phyloP scores from a whole-genome alignment of 257 asterid species.

The Solanum commersonii region DNA sequence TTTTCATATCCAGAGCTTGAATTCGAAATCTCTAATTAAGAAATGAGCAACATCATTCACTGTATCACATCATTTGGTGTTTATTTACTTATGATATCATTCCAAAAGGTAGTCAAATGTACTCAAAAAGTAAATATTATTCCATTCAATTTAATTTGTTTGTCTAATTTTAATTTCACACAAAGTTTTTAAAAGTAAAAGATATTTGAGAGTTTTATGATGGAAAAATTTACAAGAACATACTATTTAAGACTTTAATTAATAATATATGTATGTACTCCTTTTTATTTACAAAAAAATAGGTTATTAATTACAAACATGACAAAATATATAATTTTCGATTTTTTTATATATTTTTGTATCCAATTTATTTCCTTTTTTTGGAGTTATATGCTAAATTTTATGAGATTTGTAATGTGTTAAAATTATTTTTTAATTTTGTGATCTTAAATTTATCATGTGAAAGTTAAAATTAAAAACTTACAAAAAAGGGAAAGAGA shows the following conservation, averaged over 20 bases:
- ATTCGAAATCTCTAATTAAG: too few relatives aligned
- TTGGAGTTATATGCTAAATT: too few relatives aligned
- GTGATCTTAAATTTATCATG: background rate
- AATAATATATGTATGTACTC: background rate
- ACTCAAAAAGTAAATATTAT: background rate
- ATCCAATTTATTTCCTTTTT: background rate
- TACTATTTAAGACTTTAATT: background rate
- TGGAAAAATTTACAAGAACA: background rate
- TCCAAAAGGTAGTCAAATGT: background rate
- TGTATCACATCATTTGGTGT: too few relatives aligned
- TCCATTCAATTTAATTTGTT: background rate
- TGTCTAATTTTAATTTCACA: background rate
- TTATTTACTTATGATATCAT: background rate
- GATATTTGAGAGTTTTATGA: background rate
- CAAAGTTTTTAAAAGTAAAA: background rate
- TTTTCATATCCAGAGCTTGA: too few relatives aligned
- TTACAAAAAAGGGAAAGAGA: background rate
- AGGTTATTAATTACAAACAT: too few relatives aligned
- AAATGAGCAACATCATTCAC: background rate
- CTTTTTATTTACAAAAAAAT: background rate
- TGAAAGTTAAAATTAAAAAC: rapidly evolving
- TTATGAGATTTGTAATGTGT: background rate
- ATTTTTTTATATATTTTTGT: too few relatives aligned
- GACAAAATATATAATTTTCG: too few relatives aligned
- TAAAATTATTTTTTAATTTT: too few relatives aligned